Evolutionary conservation across 352 stramenopile genomes (phyloP).

Genomic region (Peronosclerospora sorghi): DNA sequence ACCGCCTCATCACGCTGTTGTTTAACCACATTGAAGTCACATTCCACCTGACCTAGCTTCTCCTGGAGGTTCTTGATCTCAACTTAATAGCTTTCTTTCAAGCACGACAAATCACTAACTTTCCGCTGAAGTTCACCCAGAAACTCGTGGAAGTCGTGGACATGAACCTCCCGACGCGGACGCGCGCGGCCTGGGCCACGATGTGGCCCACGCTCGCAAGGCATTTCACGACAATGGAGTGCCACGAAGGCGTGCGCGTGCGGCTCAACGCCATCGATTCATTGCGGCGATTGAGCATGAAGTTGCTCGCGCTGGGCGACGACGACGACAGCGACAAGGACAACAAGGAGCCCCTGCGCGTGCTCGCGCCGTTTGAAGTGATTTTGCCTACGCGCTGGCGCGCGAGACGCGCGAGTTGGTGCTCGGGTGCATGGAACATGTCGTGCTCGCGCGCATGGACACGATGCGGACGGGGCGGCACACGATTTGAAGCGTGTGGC

Average conservation of each 20-base stretch:
- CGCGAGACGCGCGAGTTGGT: constrained; percentile 86
- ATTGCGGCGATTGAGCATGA: constrained; percentile 98
- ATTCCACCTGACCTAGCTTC: constrained; percentile 27
- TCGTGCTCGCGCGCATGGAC: constrained; percentile 81
- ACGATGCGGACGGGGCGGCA: constrained; percentile 91
- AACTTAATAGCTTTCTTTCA: constrained; percentile 46
- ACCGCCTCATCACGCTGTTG: constrained; percentile 48
- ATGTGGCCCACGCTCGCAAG: constrained; percentile 95
- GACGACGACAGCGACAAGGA: constrained; percentile 93
- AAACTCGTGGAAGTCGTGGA: constrained; percentile 99
- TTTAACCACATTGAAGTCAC: constrained; percentile 31
- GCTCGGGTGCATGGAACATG: constrained; percentile 85
- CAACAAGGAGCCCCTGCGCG: constrained; percentile 96
- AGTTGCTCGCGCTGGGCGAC: constrained; percentile 98
- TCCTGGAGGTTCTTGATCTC: constrained; percentile 36
- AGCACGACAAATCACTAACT: constrained; percentile 25
- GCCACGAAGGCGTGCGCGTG: constrained; percentile 92
- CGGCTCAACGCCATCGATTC: constrained; percentile 99
- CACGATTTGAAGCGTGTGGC: constrained; percentile 86
- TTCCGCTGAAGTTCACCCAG: constrained; percentile 59
- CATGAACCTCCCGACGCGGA: constrained; percentile 97
- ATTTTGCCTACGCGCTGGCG: constrained; percentile 80
- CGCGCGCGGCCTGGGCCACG: constrained; percentile 93
- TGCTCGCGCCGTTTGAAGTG: constrained; percentile 94
- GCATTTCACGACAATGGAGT: constrained; percentile 97